Evolutionary conservation across 768 basidiomycete genomes (phyloP).

Genomic region (Rhodotorula diobovata): DNA sequence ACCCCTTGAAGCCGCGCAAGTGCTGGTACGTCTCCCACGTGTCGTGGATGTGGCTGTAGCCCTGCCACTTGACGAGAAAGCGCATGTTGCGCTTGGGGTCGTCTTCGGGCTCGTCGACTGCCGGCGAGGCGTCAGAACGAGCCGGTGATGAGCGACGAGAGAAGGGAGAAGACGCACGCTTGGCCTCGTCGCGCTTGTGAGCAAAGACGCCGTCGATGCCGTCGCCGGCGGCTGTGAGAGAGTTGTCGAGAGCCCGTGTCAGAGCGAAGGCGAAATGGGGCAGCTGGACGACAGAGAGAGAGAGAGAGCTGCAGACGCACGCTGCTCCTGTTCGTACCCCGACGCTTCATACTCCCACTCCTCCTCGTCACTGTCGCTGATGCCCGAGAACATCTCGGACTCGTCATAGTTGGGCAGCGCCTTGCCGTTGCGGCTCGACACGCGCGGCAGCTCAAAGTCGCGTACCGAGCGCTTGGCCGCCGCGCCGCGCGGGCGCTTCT

Average conservation of each 20-base stretch:
- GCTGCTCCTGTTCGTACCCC: constrained; percentile 22
- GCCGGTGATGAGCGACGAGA: constrained; percentile 45
- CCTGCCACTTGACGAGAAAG: constrained; percentile 99
- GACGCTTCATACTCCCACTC: constrained; percentile 12
- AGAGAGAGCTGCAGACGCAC: constrained; percentile 11
- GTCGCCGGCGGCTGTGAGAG: constrained; percentile 45
- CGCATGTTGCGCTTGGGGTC: constrained; percentile 47
- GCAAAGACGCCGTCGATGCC: constrained; percentile 88
- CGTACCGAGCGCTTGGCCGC: background rate
- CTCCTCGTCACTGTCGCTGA: constrained; percentile 39
- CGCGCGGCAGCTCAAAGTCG: constrained; percentile 35
- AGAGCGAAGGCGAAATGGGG: too few relatives aligned
- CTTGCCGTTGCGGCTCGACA: constrained; percentile 36
- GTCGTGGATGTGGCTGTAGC: constrained; percentile 95
- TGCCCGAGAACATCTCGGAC: constrained; percentile 34
- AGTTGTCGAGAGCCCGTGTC: background rate
- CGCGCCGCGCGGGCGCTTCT: constrained; percentile 46
- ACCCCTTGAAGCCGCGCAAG: constrained; percentile 86
- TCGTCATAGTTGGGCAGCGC: constrained; percentile 44
- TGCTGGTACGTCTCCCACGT: constrained; percentile 99
- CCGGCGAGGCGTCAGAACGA: background rate
- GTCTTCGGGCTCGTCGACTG: constrained; percentile 29
- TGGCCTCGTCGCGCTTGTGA: constrained; percentile 78
- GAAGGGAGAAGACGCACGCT: constrained; percentile 50
- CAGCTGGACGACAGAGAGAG: background rate